Percentiles rank a stretch among this genome's conserved stretches.
These are phyloP conservation scores for Pythium catenulatum DNA, from an alignment of 352 stramenopile species.

Conservation along the genomic window DNA sequence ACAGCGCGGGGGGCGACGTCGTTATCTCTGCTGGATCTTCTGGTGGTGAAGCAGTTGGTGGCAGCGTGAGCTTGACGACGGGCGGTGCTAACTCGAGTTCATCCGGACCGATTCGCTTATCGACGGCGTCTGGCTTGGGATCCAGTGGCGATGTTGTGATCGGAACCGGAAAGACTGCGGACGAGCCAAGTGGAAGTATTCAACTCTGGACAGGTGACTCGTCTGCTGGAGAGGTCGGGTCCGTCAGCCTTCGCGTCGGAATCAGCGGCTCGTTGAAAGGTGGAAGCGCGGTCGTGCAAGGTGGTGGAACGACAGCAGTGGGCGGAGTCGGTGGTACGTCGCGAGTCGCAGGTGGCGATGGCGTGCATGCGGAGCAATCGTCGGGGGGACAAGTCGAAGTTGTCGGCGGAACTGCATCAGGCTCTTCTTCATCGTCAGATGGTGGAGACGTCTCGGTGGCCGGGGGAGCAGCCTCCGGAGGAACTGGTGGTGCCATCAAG, in stretches of 20 bases:
- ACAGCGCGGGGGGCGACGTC: constrained; percentile 72
- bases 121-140: background rate
- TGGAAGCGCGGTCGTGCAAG: constrained; percentile 19
- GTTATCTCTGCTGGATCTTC: constrained; percentile 67
- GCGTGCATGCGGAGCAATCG: constrained; percentile 62
- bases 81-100: background rate
- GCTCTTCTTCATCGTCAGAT: constrained; percentile 39
- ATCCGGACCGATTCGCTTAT: constrained; percentile 2
- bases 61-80: constrained; percentile 37
- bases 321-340: constrained; percentile 58
- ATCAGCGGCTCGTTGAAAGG: background rate
- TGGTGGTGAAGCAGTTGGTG: constrained; percentile 32
- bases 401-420: constrained; percentile 66
- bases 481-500: constrained; percentile 68
- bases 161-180: constrained; percentile 69
- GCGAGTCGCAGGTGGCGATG: constrained; percentile 58
- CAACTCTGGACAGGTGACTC: constrained; percentile 41
- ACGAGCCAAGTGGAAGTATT: constrained; percentile 24
- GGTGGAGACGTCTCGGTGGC: constrained; percentile 68
- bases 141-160: constrained; percentile 76
- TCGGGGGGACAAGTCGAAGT: constrained; percentile 71
- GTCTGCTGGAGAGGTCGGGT: constrained; percentile 64
- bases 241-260: constrained; percentile 55
- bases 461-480: constrained; percentile 71
- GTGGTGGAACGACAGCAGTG: constrained; percentile 40